Percentiles rank a stretch among this genome's conserved stretches.
Evolutionary conservation across 2,329 filamentous ascomycete genomes (phyloP).

Genomic region (Xylaria arbuscula): DNA sequence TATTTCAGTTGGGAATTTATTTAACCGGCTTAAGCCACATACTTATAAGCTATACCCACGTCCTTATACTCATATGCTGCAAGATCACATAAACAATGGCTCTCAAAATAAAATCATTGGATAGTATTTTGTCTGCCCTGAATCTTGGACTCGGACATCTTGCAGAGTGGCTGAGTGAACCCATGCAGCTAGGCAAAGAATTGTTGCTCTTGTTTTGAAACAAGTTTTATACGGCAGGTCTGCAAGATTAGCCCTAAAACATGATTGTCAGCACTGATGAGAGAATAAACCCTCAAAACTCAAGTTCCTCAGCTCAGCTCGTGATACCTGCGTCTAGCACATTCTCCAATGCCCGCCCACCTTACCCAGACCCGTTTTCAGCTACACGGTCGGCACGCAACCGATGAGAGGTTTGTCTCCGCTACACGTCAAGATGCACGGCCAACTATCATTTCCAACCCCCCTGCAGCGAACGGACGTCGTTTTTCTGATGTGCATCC

Average conservation of each 20-base stretch:
- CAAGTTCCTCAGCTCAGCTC: slow-evolving; percentile 3
- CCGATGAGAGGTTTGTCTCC: slow-evolving; percentile 12
- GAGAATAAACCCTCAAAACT: background rate
- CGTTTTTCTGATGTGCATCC: slow-evolving; percentile 17
- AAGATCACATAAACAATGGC: background rate
- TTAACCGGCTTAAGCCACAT: background rate
- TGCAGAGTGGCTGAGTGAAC: background rate
- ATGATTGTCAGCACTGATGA: slow-evolving; percentile 3
- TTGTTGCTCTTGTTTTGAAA: background rate
- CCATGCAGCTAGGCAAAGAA: background rate
- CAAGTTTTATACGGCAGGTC: background rate
- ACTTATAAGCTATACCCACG: background rate
- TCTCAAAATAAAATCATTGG: background rate
- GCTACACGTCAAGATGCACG: slow-evolving; percentile 24
- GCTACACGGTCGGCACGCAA: slow-evolving; percentile 18
- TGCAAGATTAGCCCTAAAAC: background rate
- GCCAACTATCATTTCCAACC: slow-evolving; percentile 14
- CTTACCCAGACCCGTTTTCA: slow-evolving; percentile 29
- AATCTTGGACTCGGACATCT: background rate
- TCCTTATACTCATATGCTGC: background rate
- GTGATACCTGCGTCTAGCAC: slow-evolving; percentile 7
- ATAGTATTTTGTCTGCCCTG: background rate
- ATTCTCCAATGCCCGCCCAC: slow-evolving; percentile 4
- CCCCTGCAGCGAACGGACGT: slow-evolving; percentile 26
- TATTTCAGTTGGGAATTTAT: background rate